Conservation (phyloP, 768 basidiomycete genomes). For the Suillus paluster region DNA sequence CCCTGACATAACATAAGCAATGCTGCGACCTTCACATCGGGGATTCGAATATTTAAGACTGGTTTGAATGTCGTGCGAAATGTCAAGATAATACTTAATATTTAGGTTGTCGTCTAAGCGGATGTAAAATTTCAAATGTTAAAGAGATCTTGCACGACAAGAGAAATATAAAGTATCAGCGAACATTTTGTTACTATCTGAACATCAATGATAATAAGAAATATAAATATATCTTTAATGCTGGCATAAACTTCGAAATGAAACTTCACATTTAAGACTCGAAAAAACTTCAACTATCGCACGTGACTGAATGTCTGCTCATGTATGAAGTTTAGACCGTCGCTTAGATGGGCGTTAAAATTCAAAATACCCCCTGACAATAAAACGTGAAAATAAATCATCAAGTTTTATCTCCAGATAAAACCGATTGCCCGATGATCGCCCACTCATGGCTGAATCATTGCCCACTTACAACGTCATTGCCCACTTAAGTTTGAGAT, state of each 20-base stretch:
- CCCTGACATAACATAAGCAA: too few relatives aligned
- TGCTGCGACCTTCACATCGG: too few relatives aligned
- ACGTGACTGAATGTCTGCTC: not conserved
- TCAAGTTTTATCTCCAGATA: not conserved
- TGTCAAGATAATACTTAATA: too few relatives aligned
- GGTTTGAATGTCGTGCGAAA: too few relatives aligned
- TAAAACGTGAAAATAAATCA: not conserved
- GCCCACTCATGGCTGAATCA: not conserved
- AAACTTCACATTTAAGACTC: not conserved
- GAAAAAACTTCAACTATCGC: not conserved
- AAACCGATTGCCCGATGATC: too few relatives aligned
- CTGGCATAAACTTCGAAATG: not conserved
- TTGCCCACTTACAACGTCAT: not conserved
- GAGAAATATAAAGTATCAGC: too few relatives aligned
- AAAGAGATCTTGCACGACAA: too few relatives aligned
- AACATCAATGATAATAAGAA: not conserved
- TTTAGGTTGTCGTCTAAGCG: too few relatives aligned
- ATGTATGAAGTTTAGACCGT: constrained; percentile 5
- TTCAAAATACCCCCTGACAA: not conserved
- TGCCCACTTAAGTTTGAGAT: too few relatives aligned
- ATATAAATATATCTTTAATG: not conserved
- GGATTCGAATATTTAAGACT: too few relatives aligned
- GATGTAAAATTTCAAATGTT: too few relatives aligned
- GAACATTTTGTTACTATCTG: not conserved
- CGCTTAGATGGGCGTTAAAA: not conserved